Percentiles rank a stretch among this genome's conserved stretches.
Conservation (phyloP, 73 alveolate species). For the Symbiodinium natans region DNA sequence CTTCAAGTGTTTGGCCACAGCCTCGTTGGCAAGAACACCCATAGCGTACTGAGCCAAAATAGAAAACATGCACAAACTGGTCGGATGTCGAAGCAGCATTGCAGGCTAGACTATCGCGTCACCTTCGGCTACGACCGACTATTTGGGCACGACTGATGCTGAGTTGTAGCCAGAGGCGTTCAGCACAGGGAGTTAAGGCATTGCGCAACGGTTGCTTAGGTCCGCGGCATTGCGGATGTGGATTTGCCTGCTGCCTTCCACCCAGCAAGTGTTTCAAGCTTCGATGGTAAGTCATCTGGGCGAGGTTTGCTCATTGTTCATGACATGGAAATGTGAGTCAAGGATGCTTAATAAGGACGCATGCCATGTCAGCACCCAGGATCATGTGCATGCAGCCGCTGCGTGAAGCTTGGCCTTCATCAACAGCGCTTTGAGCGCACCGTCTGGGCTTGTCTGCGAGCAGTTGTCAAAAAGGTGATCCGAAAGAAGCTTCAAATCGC, state of each 20-base stretch:
- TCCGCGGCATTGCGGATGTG: constrained; percentile 67
- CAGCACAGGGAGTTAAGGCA: too few species aligned
- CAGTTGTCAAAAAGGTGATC: too few species aligned
- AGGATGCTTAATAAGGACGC: too few species aligned
- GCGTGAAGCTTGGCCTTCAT: neutral
- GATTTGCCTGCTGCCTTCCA: constrained; percentile 49
- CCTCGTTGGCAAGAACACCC: neutral
- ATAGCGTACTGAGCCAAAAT: neutral
- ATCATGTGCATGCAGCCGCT: neutral
- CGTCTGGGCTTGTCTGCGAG: too few species aligned
- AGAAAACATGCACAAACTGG: neutral
- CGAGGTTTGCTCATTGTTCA: too few species aligned
- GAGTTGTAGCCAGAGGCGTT: neutral
- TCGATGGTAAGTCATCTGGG: too few species aligned
- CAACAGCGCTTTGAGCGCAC: too few species aligned
- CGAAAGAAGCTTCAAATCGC: constrained; percentile 64
- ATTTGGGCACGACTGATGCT: constrained; percentile 36
- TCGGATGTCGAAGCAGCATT: neutral
- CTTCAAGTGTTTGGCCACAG: constrained; percentile 39
- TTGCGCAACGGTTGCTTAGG: neutral
- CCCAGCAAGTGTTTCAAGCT: neutral
- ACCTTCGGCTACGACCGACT: constrained; percentile 80
- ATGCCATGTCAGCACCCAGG: neutral
- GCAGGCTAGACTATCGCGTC: constrained; percentile 58
- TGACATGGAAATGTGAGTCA: too few species aligned